phyloP scores from a whole-genome alignment of 352 stramenopile genomes.

The Sclerospora graminicola region DNA sequence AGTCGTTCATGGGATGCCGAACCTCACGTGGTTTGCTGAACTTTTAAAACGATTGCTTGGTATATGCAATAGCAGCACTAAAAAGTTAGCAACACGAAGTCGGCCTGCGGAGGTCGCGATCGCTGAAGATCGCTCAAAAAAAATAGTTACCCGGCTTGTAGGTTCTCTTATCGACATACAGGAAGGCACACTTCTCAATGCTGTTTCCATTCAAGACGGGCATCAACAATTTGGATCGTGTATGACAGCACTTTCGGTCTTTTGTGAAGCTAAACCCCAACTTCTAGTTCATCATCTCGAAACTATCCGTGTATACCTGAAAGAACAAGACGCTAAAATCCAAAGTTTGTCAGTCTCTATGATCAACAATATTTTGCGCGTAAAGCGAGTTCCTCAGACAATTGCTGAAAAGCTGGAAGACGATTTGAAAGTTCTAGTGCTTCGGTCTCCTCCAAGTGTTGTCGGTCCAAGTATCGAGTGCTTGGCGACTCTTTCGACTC shows the following conservation, averaged over 20 bases:
- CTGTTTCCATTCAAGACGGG: conserved; percentile 38
- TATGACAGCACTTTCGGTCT: conserved; percentile 63
- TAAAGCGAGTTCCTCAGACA: conserved; percentile 38
- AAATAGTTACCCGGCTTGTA: conserved; percentile 57
- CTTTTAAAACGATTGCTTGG: conserved; percentile 52
- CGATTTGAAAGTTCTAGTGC: conserved; percentile 57
- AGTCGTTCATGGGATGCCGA: conserved; percentile 63
- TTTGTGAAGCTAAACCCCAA: conserved; percentile 57
- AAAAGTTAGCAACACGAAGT: conserved; percentile 16
- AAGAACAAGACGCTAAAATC: conserved; percentile 41
- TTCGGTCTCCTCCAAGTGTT: conserved; percentile 67
- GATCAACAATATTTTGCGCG: conserved; percentile 45
- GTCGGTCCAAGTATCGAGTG: conserved; percentile 71
- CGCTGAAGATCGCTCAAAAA: conserved; percentile 39
- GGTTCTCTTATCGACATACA: conserved; percentile 60
- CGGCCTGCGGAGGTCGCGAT: conserved; percentile 38
- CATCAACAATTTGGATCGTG: conserved; percentile 65
- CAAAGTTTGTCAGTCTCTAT: conserved; percentile 55
- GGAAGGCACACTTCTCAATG: conserved; percentile 44
- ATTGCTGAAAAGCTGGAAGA: conserved; percentile 35
- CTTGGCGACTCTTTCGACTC: conserved; percentile 40
- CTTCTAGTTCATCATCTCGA: conserved; percentile 54
- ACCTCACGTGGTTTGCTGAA: conserved; percentile 60
- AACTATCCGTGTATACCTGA: conserved; percentile 67
- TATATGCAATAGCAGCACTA: conserved; percentile 13